Evolutionary conservation across 148 eudicot species (phyloP).

Genomic region (Oxyria digyna): DNA sequence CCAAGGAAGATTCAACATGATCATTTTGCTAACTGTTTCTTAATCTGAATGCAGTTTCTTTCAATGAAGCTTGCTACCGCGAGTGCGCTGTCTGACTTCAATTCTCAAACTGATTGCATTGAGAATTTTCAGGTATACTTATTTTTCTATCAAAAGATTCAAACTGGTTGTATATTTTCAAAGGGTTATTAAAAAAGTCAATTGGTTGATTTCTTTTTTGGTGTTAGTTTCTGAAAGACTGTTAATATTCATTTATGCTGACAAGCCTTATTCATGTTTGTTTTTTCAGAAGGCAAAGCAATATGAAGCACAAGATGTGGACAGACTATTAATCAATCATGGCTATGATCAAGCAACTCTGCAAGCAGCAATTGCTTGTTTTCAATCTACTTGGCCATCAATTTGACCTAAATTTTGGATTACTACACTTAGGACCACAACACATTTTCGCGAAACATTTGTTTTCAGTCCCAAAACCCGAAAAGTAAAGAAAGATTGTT

Average conservation of each 20-base stretch:
- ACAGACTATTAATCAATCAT: conserved; percentile 20
- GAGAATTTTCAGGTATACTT: background rate
- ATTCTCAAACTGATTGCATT: background rate
- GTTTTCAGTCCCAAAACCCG: conserved; percentile 1
- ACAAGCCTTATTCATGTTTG: too few relatives aligned
- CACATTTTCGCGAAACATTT: conserved; percentile 11
- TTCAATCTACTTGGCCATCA: conserved; percentile 30
- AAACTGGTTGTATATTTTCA: too few relatives aligned
- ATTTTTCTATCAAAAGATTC: background rate
- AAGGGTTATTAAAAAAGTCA: too few relatives aligned
- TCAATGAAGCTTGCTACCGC: conserved; percentile 78
- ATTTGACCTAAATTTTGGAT: conserved; percentile 39
- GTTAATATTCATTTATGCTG: too few relatives aligned
- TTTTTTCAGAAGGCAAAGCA: conserved; percentile 33
- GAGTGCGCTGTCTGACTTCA: conserved; percentile 24
- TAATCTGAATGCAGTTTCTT: conserved; percentile 36
- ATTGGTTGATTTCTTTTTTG: too few relatives aligned
- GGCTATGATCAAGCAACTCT: conserved; percentile 12
- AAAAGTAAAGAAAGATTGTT: background rate
- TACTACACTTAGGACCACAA: conserved; percentile 19
- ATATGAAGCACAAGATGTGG: conserved; percentile 37
- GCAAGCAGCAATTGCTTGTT: conserved; percentile 20
- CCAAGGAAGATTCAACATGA: background rate
- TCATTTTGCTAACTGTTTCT: background rate
- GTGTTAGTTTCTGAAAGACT: too few relatives aligned